A percentile compares a stretch with the other conserved stretches of the same genome.
phyloP scores from a whole-genome alignment of 768 basidiomycete genomes.

The Mycena vitilis region DNA sequence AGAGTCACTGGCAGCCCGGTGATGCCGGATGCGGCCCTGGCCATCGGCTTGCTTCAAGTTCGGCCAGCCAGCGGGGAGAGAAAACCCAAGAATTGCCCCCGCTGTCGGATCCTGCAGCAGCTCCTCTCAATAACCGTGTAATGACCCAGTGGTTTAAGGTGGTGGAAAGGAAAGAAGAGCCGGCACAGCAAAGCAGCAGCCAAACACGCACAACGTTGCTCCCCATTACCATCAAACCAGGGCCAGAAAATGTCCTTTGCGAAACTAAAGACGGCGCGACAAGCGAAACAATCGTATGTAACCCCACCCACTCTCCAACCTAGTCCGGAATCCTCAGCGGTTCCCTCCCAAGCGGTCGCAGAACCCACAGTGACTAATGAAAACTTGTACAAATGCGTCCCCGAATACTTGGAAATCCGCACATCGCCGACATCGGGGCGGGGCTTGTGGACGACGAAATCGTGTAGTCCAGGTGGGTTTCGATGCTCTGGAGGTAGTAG shows the following conservation, averaged over 20 bases:
- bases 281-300: slow-evolving; percentile 48
- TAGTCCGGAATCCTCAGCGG: slow-evolving; percentile 29
- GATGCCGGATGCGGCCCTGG: no score
- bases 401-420: slow-evolving; percentile 54
- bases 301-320: slow-evolving; percentile 35
- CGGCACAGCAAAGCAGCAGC: no score
- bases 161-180: no score
- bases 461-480: slow-evolving; percentile 51
- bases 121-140: no score
- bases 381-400: slow-evolving; percentile 47
- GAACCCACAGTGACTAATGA: slow-evolving; percentile 36
- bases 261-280: slow-evolving; percentile 47
- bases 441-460: slow-evolving; percentile 56
- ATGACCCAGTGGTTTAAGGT: no score
- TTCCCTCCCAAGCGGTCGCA: slow-evolving; percentile 49
- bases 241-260: slow-evolving; percentile 48
- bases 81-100: no score
- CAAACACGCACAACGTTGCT: background rate
- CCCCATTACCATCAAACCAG: background rate
- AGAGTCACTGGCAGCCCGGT: no score
- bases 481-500: background rate
- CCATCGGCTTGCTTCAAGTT: no score
- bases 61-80: no score
- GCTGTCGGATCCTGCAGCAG: no score
- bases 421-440: slow-evolving; percentile 53